These are phyloP conservation scores for Trebouxia sp. DNA, from an alignment of 139 green algal genomes.

Conservation along the genomic window DNA sequence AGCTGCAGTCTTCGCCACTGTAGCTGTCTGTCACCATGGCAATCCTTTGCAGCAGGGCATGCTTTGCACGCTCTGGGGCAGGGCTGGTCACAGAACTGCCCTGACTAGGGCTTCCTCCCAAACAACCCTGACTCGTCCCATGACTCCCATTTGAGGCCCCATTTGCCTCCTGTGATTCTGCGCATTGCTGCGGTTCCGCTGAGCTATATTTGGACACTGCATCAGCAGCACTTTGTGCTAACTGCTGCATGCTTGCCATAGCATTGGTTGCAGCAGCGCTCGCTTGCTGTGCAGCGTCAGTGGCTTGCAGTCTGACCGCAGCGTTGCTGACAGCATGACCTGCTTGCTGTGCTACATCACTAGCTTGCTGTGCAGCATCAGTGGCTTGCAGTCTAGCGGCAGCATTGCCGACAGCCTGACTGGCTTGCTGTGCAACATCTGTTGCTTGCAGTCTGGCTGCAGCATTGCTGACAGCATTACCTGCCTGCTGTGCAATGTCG, in stretches of 20 bases:
- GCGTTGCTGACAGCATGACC: neutral
- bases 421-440: neutral
- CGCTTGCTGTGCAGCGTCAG: neutral
- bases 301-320: neutral
- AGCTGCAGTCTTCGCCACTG: neutral
- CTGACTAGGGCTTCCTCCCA: too few species aligned
- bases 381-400: too few species aligned
- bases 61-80: conserved; percentile 1
- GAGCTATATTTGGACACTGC: too few species aligned
- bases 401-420: neutral
- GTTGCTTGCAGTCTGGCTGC: neutral
- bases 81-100: neutral
- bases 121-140: too few species aligned
- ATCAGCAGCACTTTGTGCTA: too few species aligned
- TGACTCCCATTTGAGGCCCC: too few species aligned
- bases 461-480: neutral
- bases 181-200: too few species aligned
- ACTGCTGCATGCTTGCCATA: too few species aligned
- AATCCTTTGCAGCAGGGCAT: neutral
- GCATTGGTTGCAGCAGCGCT: too few species aligned
- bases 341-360: neutral
- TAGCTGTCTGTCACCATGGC: conserved; percentile 3
- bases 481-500: neutral
- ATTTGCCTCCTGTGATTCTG: too few species aligned
- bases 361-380: neutral